phyloP scores from a whole-genome alignment of 1,284 basidiomycete species.

The Ustilago trichophora region DNA sequence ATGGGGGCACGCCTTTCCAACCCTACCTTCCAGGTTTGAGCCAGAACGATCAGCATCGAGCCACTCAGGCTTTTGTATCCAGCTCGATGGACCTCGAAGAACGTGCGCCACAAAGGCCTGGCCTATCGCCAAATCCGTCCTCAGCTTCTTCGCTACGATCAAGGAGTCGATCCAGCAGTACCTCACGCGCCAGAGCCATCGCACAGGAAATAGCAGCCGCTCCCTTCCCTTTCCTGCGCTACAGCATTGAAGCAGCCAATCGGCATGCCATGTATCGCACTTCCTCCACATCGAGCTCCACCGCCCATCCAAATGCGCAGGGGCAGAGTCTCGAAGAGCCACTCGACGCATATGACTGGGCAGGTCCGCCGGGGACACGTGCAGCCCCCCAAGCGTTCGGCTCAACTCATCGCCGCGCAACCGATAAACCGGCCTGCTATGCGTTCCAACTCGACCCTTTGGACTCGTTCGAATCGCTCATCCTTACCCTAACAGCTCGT shows the following conservation, averaged over 20 bases:
- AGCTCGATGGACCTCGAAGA: constrained; percentile 38
- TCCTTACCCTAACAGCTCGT: constrained; percentile 45
- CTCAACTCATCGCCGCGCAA: constrained; percentile 1
- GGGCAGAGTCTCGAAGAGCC: constrained; percentile 24
- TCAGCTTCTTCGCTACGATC: constrained; percentile 9
- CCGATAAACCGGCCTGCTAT: constrained; percentile 37
- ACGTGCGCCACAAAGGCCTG: constrained; percentile 1
- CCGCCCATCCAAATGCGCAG: background rate
- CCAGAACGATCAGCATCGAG: constrained; percentile 23
- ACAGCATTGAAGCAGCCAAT: constrained; percentile 24
- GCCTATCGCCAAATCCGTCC: constrained; percentile 16
- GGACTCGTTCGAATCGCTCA: constrained; percentile 56
- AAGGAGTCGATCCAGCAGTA: constrained; percentile 22
- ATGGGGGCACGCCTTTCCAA: constrained; percentile 24
- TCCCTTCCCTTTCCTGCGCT: constrained; percentile 36
- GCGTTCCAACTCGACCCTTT: constrained; percentile 56
- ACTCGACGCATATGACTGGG: constrained; percentile 51
- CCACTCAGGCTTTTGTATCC: constrained; percentile 10
- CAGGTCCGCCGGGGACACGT: constrained; percentile 27
- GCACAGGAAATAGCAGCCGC: constrained; percentile 28
- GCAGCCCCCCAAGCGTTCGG: constrained; percentile 5
- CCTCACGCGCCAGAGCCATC: constrained; percentile 37
- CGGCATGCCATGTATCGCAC: constrained; percentile 11
- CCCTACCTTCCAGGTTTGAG: constrained; percentile 27
- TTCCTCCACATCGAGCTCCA: background rate